Evolutionary conservation across 176 grass and related monocot genomes (phyloP).

Genomic region (Urochloa ruziziensis): DNA sequence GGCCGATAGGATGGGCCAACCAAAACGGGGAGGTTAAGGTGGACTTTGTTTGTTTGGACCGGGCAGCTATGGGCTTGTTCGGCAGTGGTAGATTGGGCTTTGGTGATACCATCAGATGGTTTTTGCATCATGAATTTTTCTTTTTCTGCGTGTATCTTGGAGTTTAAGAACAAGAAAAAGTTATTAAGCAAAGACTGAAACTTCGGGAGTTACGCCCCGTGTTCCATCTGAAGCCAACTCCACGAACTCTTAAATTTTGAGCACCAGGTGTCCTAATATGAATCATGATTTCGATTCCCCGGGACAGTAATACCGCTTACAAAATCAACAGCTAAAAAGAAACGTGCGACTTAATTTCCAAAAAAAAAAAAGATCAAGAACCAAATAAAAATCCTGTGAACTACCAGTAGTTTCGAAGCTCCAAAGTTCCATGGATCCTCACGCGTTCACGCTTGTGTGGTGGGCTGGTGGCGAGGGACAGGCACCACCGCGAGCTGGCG

Average conservation of each 20-base stretch:
- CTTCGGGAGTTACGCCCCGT: neutral
- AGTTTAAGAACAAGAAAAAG: neutral
- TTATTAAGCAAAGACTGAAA: neutral
- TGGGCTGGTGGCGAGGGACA: neutral
- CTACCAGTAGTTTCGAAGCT: neutral
- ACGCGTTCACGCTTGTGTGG: neutral
- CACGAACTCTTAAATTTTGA: neutral
- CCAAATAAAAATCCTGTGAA: neutral
- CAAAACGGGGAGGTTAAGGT: no score
- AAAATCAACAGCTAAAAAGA: neutral
- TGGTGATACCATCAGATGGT: no score
- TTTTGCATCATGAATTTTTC: neutral
- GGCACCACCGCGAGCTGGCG: neutral
- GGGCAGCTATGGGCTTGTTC: neutral
- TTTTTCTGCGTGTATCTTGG: no score
- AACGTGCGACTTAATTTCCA: no score
- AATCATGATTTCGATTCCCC: neutral
- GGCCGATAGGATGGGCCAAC: no score
- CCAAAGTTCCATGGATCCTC: neutral
- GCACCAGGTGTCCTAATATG: neutral
- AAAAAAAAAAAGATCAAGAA: no score
- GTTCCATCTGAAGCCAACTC: no score
- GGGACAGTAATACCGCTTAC: neutral
- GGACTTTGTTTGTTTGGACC: no score
- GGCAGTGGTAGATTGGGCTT: no score